Base-by-base conservation (phyloP, 305 asterid species). In the Fraxinus floribunda region DNA sequence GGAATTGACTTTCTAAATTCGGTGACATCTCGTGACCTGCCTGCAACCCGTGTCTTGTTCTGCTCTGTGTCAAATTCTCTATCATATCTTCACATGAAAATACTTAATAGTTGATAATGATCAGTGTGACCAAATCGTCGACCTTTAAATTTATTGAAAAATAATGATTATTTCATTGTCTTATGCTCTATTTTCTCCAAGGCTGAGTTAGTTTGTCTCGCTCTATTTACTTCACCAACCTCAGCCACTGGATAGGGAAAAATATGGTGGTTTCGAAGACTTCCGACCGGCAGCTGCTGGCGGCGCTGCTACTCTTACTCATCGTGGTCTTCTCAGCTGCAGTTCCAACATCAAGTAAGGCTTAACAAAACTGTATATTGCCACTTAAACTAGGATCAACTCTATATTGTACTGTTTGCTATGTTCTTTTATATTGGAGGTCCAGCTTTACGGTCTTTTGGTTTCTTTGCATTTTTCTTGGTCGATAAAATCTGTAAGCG, bases 261-360 rank as follows among this genome's bases (percentile, higher is more conserved):
- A 15, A 7, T 18, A 36, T 75, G 26, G 60, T 39, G 29, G 36
- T 75, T 75, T 18, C 44, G n/a, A 62, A 62, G 71, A 62, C 71
- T 20, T 62, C 30, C 16, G 71, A 18, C 30, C 71, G 70, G 29
- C 70, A 20, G 13, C 70, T 18, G 13, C 30, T 62, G 32, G 71
- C 32, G 32, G 71, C 30, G 71, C 30, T 62, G 71, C 55, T 75
- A 11, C 55, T 75, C 62, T 2, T 11, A 11, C 13, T 75, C 79
- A 18, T 44, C 41, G 3, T 41, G 6, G 36, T 38, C 18, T 18
- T 16, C 79, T 39, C 79, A 36, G 49, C 32, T 36, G 60, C 79
- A 22, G 79, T 49, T 36, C 79, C 62, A 75, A 41, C 60, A 36
- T 75, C 79, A 36, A 75, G 79, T 75, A 75, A 75, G 57, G 55